Evolutionary conservation across 1,284 basidiomycete species (phyloP), one percentile per base, ranked within the genome.

Genomic region (Neotropicomus parvogracilis): DNA sequence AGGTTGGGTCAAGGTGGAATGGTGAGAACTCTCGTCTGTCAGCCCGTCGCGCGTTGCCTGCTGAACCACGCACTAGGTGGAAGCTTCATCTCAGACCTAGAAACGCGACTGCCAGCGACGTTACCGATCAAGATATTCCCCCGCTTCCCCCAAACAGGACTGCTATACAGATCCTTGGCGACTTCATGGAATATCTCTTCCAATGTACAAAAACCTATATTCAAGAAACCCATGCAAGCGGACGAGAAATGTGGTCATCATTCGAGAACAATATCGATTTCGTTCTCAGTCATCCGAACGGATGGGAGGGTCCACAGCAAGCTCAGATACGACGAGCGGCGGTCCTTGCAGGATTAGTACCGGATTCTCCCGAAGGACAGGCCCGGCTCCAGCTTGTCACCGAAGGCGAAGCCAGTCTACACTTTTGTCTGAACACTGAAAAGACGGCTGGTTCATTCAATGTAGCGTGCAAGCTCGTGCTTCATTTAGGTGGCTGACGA

Each of bases 331-430:
- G 71, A 20, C 60, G 54, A 1, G 73, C 72, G 8, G 70, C 70
- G 1, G 56, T 68, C 21, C 50, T 55, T 24, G 72, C 67, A 12
- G 65, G 67, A 5, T 54, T 74, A 6, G 56, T 73, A 1, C 59
- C 64, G 0, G 66, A 70, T 50, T 66, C 62, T 7, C 31, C 50
- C 0, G 62, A 60, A 33, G 75, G 70, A 3, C 70, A 70, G 42
- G 35, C 66, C 14, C 67, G 70, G 13, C 60, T 78, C 14, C 70
- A 67, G 11, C 73, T 78, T 14, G 71, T 78, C 2, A 75, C 75
- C 1, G 77, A 78, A 53, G 76, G 76, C 14, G 75, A 78, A 55
- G 76, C 76, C 1, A 74, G 72, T 58, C 54, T 78, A 3, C 74
- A 77, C 51, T 77, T 69, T 40, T 75, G 75, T 33, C 55, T 77